Evolutionary conservation across 2,329 filamentous ascomycete genomes (phyloP), one percentile per base, ranked within the genome.

Genomic region (Plectosphaerella sp.): DNA sequence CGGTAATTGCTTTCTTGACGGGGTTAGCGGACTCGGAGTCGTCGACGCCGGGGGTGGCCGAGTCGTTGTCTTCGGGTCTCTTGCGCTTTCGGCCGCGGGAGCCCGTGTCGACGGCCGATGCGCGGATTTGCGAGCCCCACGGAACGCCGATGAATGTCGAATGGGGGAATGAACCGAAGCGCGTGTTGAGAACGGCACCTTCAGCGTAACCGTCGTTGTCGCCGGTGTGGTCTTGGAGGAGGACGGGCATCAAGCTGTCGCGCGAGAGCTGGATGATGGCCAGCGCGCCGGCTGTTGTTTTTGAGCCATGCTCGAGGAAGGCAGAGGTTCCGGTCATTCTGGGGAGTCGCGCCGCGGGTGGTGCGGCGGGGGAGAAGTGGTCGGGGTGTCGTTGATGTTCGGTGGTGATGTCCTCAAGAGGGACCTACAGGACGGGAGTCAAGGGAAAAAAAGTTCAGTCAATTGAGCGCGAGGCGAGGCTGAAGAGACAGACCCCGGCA

Each of bases 111-210:
- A 97, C 91, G 33, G 87, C 83, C 2, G 91, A 96, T 8, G 94
- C 94, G 46, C 90, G 81, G 20, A 97, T 86, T 67, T 97, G 94
- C 7, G 89, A 91, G 25, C 94, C 94, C 93, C 93, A 97, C 42
- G 89, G 88, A 50, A 91, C 76, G 5, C 83, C 78, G 51, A 96
- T 79, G 45, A 93, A 72, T 0, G 89, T 92, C 11, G 82, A 87
- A 65, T 93, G 89, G 0, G 89, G 89, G 55, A 91, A 93, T 0
- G 92, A 96, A 47, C 94, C 94, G 64, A 96, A 99, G 45, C 92
- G 86, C 2, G 93, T 99, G 72, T 96, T 97, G 50, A 92, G 83
- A 3, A 91, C 87, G 46, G 85, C 86, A 36, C 88, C 88, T 65
- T 91, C 87, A 28, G 82, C 80, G 62, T 91, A 91, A 54, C 88